These are phyloP conservation scores for Xerophyta viscosa DNA, from an alignment of 106 monocot genomes.

Conservation along the genomic window DNA sequence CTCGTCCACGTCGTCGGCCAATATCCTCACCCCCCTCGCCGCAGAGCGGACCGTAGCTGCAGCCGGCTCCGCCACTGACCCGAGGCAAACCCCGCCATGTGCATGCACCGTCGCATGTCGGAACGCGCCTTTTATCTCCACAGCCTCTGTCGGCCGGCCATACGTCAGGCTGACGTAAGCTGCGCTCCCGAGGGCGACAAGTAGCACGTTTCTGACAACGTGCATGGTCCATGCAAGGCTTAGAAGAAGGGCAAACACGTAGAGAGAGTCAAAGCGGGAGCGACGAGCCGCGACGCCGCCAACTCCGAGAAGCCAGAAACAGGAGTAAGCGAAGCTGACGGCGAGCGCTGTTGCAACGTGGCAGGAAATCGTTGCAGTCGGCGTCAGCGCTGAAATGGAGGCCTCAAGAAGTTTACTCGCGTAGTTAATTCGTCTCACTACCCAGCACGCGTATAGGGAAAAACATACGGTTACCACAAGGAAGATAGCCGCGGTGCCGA, in stretches of 20 bases:
- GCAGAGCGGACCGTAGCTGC: constrained; percentile 15
- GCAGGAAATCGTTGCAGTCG: not conserved
- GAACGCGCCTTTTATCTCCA: constrained; percentile 15
- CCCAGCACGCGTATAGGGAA: constrained; percentile 66
- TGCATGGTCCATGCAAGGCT: constrained; percentile 79
- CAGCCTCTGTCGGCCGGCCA: not conserved
- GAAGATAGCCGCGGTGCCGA: constrained; percentile 16
- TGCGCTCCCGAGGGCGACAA: constrained; percentile 29
- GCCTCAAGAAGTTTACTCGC: constrained; percentile 27
- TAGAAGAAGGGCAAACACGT: constrained; percentile 40
- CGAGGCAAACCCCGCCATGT: constrained; percentile 42
- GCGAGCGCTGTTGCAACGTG: constrained; percentile 14
- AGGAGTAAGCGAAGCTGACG: constrained; percentile 18
- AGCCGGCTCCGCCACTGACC: constrained; percentile 25
- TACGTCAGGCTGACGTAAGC: constrained; percentile 34
- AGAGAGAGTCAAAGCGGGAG: constrained; percentile 22
- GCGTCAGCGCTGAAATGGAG: constrained; percentile 4
- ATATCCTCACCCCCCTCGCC: constrained; percentile 28
- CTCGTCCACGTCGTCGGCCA: constrained; percentile 45
- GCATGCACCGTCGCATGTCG: not conserved
- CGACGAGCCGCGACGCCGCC: constrained; percentile 22
- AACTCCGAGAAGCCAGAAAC: constrained; percentile 42
- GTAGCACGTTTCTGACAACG: constrained; percentile 36
- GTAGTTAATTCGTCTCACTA: constrained; percentile 19
- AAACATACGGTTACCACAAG: constrained; percentile 12